phyloP scores from a whole-genome alignment of 176 grass and related monocot species.

The Oryza nivara region DNA sequence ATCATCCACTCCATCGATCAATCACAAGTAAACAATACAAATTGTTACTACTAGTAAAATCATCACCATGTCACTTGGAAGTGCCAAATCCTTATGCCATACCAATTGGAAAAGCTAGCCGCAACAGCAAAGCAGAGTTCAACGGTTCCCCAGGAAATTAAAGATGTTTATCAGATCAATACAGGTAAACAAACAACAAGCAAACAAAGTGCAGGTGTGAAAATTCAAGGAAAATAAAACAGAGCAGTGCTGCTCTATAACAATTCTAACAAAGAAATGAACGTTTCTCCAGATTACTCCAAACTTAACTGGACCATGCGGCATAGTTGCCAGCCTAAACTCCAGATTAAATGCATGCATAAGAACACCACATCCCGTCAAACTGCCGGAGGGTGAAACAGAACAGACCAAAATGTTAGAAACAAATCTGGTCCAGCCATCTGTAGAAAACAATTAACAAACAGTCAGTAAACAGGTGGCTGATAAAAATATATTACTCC shows the following conservation, averaged over 20 bases:
- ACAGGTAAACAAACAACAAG: background rate
- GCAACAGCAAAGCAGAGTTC: background rate
- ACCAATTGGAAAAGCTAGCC: background rate
- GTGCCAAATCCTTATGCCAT: background rate
- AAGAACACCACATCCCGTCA: background rate
- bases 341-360: background rate
- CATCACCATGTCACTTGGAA: background rate
- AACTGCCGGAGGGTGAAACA: background rate
- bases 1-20: background rate
- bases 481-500: background rate
- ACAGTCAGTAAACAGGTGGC: background rate
- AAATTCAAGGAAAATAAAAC: background rate
- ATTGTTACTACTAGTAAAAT: background rate
- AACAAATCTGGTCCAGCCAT: conserved; percentile 15
- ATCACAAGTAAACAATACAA: background rate
- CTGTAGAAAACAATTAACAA: conserved; percentile 23
- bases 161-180: background rate
- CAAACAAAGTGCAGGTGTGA: background rate
- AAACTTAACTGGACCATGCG: background rate
- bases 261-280: background rate
- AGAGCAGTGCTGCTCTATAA: background rate
- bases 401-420: background rate
- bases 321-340: background rate
- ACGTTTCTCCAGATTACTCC: background rate
- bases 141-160: background rate